A percentile compares a stretch with the other conserved stretches of the same genome.
phyloP scores from a whole-genome alignment of 2,329 filamentous ascomycete species.

The Sclerotinia minor region DNA sequence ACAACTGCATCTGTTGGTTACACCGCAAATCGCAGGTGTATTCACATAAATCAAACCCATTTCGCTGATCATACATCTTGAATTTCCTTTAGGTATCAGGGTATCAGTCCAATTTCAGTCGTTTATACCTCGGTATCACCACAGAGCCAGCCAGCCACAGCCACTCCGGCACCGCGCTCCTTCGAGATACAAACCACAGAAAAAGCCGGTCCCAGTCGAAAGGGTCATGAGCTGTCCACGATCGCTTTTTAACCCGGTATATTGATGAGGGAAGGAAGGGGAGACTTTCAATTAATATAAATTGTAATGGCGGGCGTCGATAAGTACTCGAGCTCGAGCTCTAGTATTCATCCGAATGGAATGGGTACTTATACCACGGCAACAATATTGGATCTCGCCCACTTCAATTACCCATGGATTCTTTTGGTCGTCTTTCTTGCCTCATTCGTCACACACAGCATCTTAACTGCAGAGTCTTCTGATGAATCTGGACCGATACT shows the following conservation, averaged over 20 bases:
- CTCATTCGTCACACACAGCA: constrained; percentile 61
- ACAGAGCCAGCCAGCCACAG: constrained; percentile 17
- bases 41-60: constrained; percentile 8
- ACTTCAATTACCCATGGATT: constrained; percentile 59
- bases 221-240: constrained; percentile 30
- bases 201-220: constrained; percentile 19
- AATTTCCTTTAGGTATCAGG: constrained; percentile 15
- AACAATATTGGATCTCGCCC: constrained; percentile 37
- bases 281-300: constrained; percentile 30
- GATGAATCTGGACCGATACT: constrained; percentile 44
- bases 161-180: background rate
- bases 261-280: constrained; percentile 40
- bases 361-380: constrained; percentile 25
- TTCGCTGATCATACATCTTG: constrained; percentile 21
- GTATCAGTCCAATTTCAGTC: constrained; percentile 9
- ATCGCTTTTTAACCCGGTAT: constrained; percentile 32
- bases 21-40: constrained; percentile 22
- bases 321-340: constrained; percentile 34
- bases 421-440: constrained; percentile 64
- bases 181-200: background rate
- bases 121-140: constrained; percentile 20
- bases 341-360: constrained; percentile 27
- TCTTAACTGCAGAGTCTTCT: constrained; percentile 50
- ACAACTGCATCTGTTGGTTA: constrained; percentile 15
- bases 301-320: constrained; percentile 40